phyloP scores from a whole-genome alignment of 257 asterid species.

The Perilla frutescens region DNA sequence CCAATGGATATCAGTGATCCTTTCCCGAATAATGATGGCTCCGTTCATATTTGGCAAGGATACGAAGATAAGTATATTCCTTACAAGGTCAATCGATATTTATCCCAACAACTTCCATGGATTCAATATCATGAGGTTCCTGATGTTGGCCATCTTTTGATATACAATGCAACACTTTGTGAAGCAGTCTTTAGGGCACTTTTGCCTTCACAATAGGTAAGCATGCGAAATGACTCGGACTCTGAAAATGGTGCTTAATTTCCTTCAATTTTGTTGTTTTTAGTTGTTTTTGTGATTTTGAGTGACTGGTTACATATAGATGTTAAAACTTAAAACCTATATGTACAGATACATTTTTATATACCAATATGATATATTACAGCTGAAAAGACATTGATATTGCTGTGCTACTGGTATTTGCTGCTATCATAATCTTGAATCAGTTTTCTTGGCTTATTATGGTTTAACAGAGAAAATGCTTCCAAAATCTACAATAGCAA shows the following conservation, averaged over 20 bases:
- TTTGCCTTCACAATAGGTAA: conserved; percentile 29
- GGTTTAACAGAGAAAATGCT: too few relatives aligned
- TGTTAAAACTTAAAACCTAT: background rate
- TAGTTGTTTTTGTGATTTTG: background rate
- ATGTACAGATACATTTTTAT: background rate
- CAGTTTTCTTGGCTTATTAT: too few relatives aligned
- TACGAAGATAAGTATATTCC: conserved; percentile 61
- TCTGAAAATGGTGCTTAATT: background rate
- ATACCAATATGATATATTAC: background rate
- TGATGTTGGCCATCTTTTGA: conserved; percentile 67
- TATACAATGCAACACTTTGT: conserved; percentile 48
- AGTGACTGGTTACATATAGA: background rate
- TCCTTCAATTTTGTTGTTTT: background rate
- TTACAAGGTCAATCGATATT: conserved; percentile 47
- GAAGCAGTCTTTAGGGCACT: conserved; percentile 65
- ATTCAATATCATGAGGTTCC: conserved; percentile 75
- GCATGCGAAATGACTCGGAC: background rate
- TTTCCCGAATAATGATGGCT: conserved; percentile 67
- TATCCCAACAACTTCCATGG: conserved; percentile 71
- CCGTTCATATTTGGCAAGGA: conserved; percentile 84
- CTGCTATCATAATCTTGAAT: too few relatives aligned
- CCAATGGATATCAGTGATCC: conserved; percentile 66
- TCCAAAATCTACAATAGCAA: too few relatives aligned
- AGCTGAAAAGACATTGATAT: background rate
- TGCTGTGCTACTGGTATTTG: background rate